A percentile compares a stretch with the other conserved stretches of the same genome.
phyloP scores from a whole-genome alignment of 2,329 filamentous ascomycete genomes.

The Alternaria sp. region DNA sequence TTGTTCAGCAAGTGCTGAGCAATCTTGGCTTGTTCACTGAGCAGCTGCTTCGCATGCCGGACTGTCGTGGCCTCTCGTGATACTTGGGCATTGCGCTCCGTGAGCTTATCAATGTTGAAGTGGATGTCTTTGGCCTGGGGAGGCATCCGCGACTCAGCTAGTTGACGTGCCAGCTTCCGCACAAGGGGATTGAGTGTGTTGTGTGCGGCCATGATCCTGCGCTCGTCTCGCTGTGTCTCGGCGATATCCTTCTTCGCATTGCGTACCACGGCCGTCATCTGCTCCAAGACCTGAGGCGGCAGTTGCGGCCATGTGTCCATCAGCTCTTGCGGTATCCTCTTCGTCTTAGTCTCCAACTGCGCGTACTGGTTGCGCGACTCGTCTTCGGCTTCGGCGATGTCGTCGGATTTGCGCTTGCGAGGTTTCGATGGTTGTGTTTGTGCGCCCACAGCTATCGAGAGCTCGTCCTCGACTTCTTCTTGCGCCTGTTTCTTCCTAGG shows the following conservation, averaged over 20 bases:
- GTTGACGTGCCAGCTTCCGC: conserved; percentile 64
- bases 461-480: conserved; percentile 23
- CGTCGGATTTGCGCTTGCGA: conserved; percentile 37
- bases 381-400: conserved; percentile 27
- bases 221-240: conserved; percentile 60
- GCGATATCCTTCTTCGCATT: conserved; percentile 70
- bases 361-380: conserved; percentile 36
- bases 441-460: conserved; percentile 7
- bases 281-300: conserved; percentile 62
- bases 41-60: conserved; percentile 68
- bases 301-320: conserved; percentile 64
- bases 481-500: conserved; percentile 23
- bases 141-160: conserved; percentile 72
- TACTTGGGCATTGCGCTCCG: conserved; percentile 62
- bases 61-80: conserved; percentile 66
- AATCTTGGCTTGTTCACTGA: conserved; percentile 65
- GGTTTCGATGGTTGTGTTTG: conserved; percentile 9
- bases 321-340: conserved; percentile 47
- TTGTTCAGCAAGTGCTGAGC: conserved; percentile 55
- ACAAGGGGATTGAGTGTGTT: conserved; percentile 65
- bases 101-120: conserved; percentile 71
- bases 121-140: conserved; percentile 60
- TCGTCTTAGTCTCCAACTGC: conserved; percentile 47
- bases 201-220: conserved; percentile 61
- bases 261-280: conserved; percentile 64